phyloP scores from a whole-genome alignment of 176 grass and related monocot genomes.

The Calamus simplicifolius region DNA sequence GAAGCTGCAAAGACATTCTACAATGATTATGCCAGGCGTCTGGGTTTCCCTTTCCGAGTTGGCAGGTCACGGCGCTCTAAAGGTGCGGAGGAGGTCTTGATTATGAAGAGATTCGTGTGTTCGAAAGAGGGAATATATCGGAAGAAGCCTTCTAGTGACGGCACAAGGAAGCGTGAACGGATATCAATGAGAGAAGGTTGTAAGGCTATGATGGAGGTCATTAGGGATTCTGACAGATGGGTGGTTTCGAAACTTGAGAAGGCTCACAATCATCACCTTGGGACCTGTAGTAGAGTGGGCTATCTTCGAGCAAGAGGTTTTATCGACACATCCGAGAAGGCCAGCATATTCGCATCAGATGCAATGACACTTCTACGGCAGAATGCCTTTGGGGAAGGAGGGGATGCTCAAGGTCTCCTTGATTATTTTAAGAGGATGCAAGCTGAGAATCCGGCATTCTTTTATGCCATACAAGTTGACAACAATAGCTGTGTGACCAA shows the following conservation, averaged over 20 bases:
- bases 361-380: constrained; percentile 38
- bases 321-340: constrained; percentile 32
- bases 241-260: constrained; percentile 94
- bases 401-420: constrained; percentile 53
- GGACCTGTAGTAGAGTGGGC: constrained; percentile 49
- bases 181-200: constrained; percentile 88
- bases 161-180: constrained; percentile 55
- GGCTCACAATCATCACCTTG: constrained; percentile 71
- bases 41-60: constrained; percentile 77
- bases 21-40: constrained; percentile 57
- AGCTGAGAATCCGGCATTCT: constrained; percentile 53
- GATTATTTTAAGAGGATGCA: constrained; percentile 76
- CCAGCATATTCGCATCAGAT: constrained; percentile 33
- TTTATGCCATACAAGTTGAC: constrained; percentile 81
- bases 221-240: constrained; percentile 55
- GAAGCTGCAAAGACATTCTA: constrained; percentile 81
- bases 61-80: constrained; percentile 80
- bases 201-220: constrained; percentile 99
- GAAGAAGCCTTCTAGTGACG: constrained; percentile 51
- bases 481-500: constrained; percentile 65
- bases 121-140: constrained; percentile 67
- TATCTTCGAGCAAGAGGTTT: constrained; percentile 63
- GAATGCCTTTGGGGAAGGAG: constrained; percentile 59
- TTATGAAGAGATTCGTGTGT: constrained; percentile 98
- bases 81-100: constrained; percentile 62